Evolutionary conservation across 2,329 filamentous ascomycete genomes (phyloP).

Genomic region (Fusarium nelsonii): DNA sequence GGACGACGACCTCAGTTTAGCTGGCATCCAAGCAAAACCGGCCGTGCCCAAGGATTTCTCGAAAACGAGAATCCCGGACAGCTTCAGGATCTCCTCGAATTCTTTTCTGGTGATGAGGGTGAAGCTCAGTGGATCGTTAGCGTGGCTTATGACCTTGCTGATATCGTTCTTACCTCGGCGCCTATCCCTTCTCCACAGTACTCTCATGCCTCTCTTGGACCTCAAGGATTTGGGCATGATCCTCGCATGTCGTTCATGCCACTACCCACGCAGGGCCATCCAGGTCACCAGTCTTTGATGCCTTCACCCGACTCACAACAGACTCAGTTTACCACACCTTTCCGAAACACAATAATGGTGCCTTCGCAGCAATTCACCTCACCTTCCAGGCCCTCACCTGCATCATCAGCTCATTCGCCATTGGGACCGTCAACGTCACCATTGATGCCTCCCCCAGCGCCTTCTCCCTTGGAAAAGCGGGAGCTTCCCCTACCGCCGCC

Average conservation of each 20-base stretch:
- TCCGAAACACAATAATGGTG: constrained; percentile 52
- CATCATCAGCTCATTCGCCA: constrained; percentile 51
- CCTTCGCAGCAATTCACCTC: constrained; percentile 50
- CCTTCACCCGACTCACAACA: constrained; percentile 49
- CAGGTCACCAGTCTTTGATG: constrained; percentile 49
- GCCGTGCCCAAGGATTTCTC: constrained; percentile 67
- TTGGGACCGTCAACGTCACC: constrained; percentile 52
- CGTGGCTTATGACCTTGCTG: constrained; percentile 69
- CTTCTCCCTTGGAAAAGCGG: constrained; percentile 53
- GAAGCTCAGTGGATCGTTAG: constrained; percentile 69
- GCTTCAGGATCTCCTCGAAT: constrained; percentile 73
- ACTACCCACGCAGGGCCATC: constrained; percentile 50
- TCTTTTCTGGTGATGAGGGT: constrained; percentile 69
- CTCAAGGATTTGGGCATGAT: constrained; percentile 48
- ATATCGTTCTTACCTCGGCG: constrained; percentile 57
- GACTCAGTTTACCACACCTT: constrained; percentile 48
- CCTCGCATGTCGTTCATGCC: constrained; percentile 50
- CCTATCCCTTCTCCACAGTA: constrained; percentile 51
- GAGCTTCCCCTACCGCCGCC: constrained; percentile 53
- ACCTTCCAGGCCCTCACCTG: constrained; percentile 49
- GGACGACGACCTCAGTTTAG: constrained; percentile 70
- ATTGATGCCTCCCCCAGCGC: constrained; percentile 47
- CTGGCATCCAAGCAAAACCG: constrained; percentile 70
- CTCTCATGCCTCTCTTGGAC: constrained; percentile 46
- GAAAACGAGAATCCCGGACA: constrained; percentile 74